These are phyloP conservation scores for Capsicum pubescens DNA, from an alignment of 257 asterid genomes.

Conservation along the genomic window DNA sequence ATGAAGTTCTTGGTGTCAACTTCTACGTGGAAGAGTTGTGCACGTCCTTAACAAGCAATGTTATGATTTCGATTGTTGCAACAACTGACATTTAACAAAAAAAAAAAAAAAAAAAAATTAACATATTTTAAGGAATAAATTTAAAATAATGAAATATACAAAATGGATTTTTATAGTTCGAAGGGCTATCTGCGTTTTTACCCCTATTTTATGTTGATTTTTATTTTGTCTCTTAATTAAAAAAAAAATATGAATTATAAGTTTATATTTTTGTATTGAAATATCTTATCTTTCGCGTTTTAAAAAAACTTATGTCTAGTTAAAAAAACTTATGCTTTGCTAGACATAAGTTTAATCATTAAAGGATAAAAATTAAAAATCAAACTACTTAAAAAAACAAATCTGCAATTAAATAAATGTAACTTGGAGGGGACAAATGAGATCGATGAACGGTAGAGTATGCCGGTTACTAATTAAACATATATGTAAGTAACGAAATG, in stretches of 20 bases:
- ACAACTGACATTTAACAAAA: background rate
- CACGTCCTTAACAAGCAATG: background rate
- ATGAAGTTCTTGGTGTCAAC: constrained; percentile 25
- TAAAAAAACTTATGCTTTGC: no score
- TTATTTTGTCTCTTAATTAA: background rate
- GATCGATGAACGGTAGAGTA: background rate
- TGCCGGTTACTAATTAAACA: background rate
- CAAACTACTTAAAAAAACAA: background rate
- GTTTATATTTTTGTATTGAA: background rate
- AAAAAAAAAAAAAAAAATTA: background rate
- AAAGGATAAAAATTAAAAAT: no score
- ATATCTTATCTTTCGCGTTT: background rate
- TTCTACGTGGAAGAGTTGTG: constrained; percentile 20
- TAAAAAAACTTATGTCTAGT: no score
- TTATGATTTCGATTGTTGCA: background rate
- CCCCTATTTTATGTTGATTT: background rate
- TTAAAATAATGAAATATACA: background rate
- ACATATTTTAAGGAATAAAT: background rate
- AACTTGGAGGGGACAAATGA: background rate
- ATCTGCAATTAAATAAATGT: background rate
- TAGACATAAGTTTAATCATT: no score
- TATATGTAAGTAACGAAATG: background rate
- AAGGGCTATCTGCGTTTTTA: background rate
- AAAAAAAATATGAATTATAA: no score
- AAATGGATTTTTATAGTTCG: background rate